These are phyloP conservation scores for Colletotrichum scovillei DNA, from an alignment of 2,329 filamentous ascomycete species.

Conservation along the genomic window DNA sequence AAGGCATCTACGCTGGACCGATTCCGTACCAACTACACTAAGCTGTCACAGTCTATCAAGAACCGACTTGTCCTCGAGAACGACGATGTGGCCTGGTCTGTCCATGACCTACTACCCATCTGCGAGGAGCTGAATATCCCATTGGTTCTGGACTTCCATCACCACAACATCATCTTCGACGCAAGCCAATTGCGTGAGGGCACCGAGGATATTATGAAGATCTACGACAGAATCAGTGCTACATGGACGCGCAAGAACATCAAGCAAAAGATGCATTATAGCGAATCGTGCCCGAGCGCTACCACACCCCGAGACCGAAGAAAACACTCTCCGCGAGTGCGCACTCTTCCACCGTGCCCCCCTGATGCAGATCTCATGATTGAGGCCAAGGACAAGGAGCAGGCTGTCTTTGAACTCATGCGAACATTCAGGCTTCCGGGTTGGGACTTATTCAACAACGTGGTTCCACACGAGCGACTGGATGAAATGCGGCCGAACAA, in stretches of 20 bases:
- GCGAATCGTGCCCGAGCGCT: slow-evolving; percentile 80
- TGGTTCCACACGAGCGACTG: slow-evolving; percentile 79
- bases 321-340: slow-evolving; percentile 86
- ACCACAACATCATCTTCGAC: slow-evolving; percentile 95
- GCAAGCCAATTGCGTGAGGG: slow-evolving; percentile 79
- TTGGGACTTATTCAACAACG: slow-evolving; percentile 78
- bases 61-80: slow-evolving; percentile 90
- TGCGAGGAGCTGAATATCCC: slow-evolving; percentile 97
- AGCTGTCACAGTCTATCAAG: slow-evolving; percentile 77
- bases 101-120: slow-evolving; percentile 88
- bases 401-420: slow-evolving; percentile 96
- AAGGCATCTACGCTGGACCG: slow-evolving; percentile 82
- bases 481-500: slow-evolving; percentile 76
- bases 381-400: slow-evolving; percentile 97
- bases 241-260: slow-evolving; percentile 90
- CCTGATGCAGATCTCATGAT: slow-evolving; percentile 97
- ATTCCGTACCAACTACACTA: slow-evolving; percentile 80
- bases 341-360: slow-evolving; percentile 83
- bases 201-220: slow-evolving; percentile 79
- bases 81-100: slow-evolving; percentile 92
- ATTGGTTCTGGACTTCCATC: slow-evolving; percentile 91
- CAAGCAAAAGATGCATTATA: slow-evolving; percentile 97
- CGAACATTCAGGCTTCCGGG: slow-evolving; percentile 86
- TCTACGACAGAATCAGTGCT: slow-evolving; percentile 81
- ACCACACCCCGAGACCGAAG: slow-evolving; percentile 82